Percentiles rank a stretch among this genome's conserved stretches.
Conservation (phyloP, 2,329 filamentous ascomycete genomes). For the Coniochaeta sp. region DNA sequence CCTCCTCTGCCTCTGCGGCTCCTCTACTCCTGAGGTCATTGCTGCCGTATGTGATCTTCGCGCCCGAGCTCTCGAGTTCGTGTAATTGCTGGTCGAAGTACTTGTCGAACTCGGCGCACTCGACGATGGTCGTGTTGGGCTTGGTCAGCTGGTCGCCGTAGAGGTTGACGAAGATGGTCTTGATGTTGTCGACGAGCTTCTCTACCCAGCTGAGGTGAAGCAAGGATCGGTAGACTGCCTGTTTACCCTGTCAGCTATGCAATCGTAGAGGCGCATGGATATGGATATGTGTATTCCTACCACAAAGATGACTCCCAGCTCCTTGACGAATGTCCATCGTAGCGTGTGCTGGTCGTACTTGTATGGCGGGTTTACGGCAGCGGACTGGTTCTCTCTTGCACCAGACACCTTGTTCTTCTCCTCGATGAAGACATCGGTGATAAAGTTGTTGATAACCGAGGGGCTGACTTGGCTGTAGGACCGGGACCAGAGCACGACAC, state of each 20-base stretch:
- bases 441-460: constrained; percentile 86
- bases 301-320: constrained; percentile 91
- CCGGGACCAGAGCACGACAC: constrained; percentile 94
- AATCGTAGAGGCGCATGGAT: constrained; percentile 7
- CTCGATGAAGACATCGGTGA: constrained; percentile 95
- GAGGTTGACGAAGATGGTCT: constrained; percentile 81
- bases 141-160: constrained; percentile 85
- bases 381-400: constrained; percentile 51
- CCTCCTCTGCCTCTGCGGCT: constrained; percentile 24
- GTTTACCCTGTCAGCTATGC: constrained; percentile 1
- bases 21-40: constrained; percentile 10
- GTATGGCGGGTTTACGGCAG: constrained; percentile 65
- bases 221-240: constrained; percentile 96
- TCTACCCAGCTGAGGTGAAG: constrained; percentile 96
- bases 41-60: constrained; percentile 15
- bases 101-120: constrained; percentile 75
- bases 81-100: constrained; percentile 93
- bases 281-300: constrained; percentile 40
- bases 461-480: constrained; percentile 74
- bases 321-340: constrained; percentile 89
- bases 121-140: constrained; percentile 67
- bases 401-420: constrained; percentile 65
- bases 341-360: constrained; percentile 89
- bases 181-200: constrained; percentile 90
- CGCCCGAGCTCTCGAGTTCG: constrained; percentile 61